These are phyloP conservation scores for Plasmopara viticola DNA, from an alignment of 352 stramenopile genomes.

Conservation along the genomic window DNA sequence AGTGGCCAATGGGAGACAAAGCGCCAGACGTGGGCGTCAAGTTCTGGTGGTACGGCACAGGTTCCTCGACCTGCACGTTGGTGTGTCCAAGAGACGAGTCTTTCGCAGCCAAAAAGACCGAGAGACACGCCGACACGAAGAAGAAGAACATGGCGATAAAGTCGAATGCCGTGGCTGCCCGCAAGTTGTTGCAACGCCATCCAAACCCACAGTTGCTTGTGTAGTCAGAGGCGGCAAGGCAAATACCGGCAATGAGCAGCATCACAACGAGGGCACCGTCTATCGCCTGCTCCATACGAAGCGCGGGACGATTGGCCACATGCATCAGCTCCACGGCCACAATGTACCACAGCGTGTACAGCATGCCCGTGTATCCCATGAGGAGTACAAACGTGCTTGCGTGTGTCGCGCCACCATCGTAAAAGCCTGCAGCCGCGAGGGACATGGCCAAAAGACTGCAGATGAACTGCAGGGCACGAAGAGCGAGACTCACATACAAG, in stretches of 20 bases:
- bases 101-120: background rate
- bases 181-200: conserved; percentile 45
- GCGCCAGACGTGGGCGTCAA: conserved; percentile 20
- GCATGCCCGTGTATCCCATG: conserved; percentile 54
- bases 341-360: conserved; percentile 49
- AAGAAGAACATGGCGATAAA: conserved; percentile 55
- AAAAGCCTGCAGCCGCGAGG: conserved; percentile 31
- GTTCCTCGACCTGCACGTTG: conserved; percentile 25
- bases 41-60: conserved; percentile 29
- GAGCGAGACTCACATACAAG: conserved; percentile 29
- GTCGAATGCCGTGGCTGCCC: conserved; percentile 37
- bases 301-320: conserved; percentile 20
- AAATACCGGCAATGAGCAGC: conserved; percentile 50
- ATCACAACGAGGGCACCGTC: conserved; percentile 34
- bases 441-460: conserved; percentile 50
- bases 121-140: conserved; percentile 30
- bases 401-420: conserved; percentile 12
- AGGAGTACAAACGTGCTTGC: conserved; percentile 48
- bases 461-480: conserved; percentile 46
- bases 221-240: conserved; percentile 40
- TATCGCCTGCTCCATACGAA: conserved; percentile 22
- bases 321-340: conserved; percentile 46
- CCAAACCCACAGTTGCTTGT: conserved; percentile 32
- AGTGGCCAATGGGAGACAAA: conserved; percentile 24
- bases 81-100: conserved; percentile 5